Conservation (phyloP, 768 basidiomycete species). For the Suillus hirtellus region DNA sequence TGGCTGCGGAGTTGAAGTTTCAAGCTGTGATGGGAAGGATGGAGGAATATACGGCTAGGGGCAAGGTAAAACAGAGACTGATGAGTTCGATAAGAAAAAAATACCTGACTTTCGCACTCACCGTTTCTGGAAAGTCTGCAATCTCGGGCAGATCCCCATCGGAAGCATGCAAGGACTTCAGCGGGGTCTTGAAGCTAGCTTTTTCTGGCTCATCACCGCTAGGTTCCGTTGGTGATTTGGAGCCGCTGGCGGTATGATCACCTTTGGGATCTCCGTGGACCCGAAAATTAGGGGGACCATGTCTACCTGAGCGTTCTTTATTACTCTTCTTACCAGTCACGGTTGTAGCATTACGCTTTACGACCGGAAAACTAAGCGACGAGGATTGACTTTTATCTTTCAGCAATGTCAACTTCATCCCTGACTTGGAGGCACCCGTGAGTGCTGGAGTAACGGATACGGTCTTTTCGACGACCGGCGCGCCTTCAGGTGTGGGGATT, state of each 20-base stretch:
- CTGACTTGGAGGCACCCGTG: conserved; percentile 13
- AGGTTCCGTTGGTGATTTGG: conserved; percentile 16
- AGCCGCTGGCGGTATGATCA: conserved; percentile 14
- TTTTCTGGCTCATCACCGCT: conserved; percentile 10
- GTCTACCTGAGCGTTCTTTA: conserved; percentile 12
- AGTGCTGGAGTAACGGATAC: conserved; percentile 12
- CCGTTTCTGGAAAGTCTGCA: conserved; percentile 38
- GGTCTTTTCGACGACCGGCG: conserved; percentile 5
- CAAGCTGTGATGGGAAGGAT: conserved; percentile 53
- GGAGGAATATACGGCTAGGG: conserved; percentile 51
- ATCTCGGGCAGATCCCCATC: conserved; percentile 27
- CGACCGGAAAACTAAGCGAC: conserved; percentile 45
- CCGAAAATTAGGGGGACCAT: conserved; percentile 9
- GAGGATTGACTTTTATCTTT: conserved; percentile 21
- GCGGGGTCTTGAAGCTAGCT: conserved; percentile 5
- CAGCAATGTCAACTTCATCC: neutral
- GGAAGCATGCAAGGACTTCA: conserved; percentile 10
- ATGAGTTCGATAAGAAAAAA: conserved; percentile 17
- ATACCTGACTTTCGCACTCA: conserved; percentile 25
- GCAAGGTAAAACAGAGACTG: conserved; percentile 5
- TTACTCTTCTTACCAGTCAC: conserved; percentile 24
- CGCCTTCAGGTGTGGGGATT: conserved; percentile 17
- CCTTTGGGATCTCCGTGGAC: conserved; percentile 12
- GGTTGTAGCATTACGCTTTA: conserved; percentile 36
- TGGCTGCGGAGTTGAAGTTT: conserved; percentile 54